A percentile compares a stretch with the other conserved stretches of the same genome.
Conservation (phyloP, 495 filamentous ascomycete species). For the Podospora appendiculata region DNA sequence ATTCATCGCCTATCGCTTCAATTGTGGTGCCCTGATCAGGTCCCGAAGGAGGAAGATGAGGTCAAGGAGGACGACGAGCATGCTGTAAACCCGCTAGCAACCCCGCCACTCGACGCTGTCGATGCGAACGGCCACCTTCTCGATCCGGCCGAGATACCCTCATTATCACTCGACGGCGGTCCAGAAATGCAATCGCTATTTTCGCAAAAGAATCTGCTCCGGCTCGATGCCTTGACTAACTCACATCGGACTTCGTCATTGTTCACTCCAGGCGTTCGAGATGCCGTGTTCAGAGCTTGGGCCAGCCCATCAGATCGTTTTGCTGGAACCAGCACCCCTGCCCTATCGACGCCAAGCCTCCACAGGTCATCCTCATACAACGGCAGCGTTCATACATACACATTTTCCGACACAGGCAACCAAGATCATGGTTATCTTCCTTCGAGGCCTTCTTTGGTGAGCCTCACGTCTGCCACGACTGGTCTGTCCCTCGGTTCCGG, state of each 20-base stretch:
- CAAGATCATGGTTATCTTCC: constrained; percentile 38
- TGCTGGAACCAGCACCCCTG: constrained; percentile 50
- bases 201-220: constrained; percentile 81
- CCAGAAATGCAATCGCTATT: constrained; percentile 77
- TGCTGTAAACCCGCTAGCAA: constrained; percentile 69
- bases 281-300: constrained; percentile 88
- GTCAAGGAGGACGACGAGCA: constrained; percentile 41
- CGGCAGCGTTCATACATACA: constrained; percentile 55
- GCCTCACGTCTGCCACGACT: constrained; percentile 43
- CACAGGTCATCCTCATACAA: constrained; percentile 54
- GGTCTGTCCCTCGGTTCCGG: constrained; percentile 59
- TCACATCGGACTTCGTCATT: constrained; percentile 82
- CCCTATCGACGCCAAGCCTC: constrained; percentile 46
- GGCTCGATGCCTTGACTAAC: constrained; percentile 65
- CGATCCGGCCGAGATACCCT: constrained; percentile 63
- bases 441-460: constrained; percentile 38
- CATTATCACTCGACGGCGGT: constrained; percentile 64
- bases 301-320: constrained; percentile 67
- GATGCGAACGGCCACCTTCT: constrained; percentile 69
- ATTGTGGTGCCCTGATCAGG: constrained; percentile 84
- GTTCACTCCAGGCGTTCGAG: constrained; percentile 73
- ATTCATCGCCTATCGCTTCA: constrained; percentile 88
- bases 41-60: constrained; percentile 45
- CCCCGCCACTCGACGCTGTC: constrained; percentile 69
- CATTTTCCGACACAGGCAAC: constrained; percentile 49